Conservation (phyloP, 306 rosid species). For the Trifolium subterraneum region DNA sequence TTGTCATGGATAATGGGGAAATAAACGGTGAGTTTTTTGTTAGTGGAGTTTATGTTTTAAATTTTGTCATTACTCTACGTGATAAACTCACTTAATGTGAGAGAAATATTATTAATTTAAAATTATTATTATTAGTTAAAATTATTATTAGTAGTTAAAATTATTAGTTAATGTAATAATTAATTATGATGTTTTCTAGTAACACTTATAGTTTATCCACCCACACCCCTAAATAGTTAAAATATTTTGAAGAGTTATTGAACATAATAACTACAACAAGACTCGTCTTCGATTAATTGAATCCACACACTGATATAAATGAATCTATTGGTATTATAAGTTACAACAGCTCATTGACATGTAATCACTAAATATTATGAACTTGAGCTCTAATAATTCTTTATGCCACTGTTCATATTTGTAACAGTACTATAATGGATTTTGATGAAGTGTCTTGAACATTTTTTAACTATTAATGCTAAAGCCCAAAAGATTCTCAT, state of each 20-base stretch:
- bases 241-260: not conserved
- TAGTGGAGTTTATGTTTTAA: too few relatives aligned
- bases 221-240: not conserved
- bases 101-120: too few relatives aligned
- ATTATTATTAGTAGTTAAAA: too few relatives aligned
- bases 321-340: not conserved
- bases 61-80: too few relatives aligned
- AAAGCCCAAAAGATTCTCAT: slow-evolving; percentile 9
- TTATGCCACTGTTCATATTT: slow-evolving; percentile 10
- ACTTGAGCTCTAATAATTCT: slow-evolving; percentile 21
- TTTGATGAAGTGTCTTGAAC: slow-evolving; percentile 1
- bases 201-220: too few relatives aligned
- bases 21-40: too few relatives aligned
- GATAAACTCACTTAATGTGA: too few relatives aligned
- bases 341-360: slow-evolving; percentile 5
- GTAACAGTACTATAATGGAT: not conserved
- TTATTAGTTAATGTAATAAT: too few relatives aligned
- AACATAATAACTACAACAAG: not conserved
- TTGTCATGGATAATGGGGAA: too few relatives aligned
- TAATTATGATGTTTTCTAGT: too few relatives aligned
- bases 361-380: not conserved
- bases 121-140: too few relatives aligned
- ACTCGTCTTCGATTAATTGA: not conserved
- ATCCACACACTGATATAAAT: not conserved
- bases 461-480: slow-evolving; percentile 14